Conservation (phyloP, 2,329 filamentous ascomycete species). For the Periconia sp. region DNA sequence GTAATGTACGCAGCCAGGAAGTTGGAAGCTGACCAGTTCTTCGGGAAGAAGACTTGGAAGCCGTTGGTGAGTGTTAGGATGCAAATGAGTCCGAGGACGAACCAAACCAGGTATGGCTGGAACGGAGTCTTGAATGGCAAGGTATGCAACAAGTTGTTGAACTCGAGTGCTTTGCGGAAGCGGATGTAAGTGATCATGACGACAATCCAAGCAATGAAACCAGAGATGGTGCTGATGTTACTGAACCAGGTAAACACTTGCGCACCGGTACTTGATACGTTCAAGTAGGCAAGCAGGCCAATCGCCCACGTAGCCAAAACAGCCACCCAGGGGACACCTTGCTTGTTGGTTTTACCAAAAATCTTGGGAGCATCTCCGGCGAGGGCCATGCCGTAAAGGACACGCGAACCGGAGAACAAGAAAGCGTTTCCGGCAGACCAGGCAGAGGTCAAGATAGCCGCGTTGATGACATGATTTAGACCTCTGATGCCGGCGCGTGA, state of each 20-base stretch:
- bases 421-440: constrained; percentile 72
- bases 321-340: constrained; percentile 45
- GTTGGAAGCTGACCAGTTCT: constrained; percentile 48
- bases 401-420: constrained; percentile 57
- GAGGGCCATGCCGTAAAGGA: constrained; percentile 52
- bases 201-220: constrained; percentile 58
- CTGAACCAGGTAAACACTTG: constrained; percentile 68
- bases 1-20: constrained; percentile 57
- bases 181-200: constrained; percentile 62
- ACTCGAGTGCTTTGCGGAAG: constrained; percentile 53
- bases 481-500: constrained; percentile 66
- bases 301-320: constrained; percentile 45
- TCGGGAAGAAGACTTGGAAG: constrained; percentile 57
- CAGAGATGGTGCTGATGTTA: constrained; percentile 65
- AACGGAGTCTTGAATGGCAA: constrained; percentile 54
- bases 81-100: constrained; percentile 55
- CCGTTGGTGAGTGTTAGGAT: constrained; percentile 39
- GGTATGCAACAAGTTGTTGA: constrained; percentile 58
- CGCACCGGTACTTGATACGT: constrained; percentile 48
- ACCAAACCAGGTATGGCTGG: constrained; percentile 59
- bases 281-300: constrained; percentile 53
- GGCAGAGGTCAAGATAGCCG: constrained; percentile 71
- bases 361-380: constrained; percentile 56
- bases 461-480: constrained; percentile 74
- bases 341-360: constrained; percentile 50